Conservation (phyloP, 2,329 filamentous ascomycete genomes). For the Ophiostoma perfectum region DNA sequence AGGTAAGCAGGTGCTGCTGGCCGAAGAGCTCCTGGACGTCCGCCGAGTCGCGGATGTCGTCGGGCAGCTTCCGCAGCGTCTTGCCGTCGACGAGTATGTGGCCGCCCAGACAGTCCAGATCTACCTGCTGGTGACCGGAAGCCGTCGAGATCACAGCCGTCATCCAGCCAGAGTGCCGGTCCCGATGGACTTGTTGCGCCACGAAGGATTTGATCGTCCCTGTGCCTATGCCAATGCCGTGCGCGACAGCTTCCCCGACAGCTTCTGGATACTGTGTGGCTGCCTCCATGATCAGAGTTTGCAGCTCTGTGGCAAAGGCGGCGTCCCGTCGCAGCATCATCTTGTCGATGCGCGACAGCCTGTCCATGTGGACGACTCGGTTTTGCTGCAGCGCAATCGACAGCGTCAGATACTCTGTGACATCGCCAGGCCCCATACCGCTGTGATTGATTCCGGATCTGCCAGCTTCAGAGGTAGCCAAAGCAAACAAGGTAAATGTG, state of each 20-base stretch:
- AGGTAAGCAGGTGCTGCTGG: slow-evolving; percentile 45
- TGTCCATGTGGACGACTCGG: not conserved
- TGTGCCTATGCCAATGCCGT: not conserved
- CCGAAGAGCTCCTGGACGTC: slow-evolving; percentile 50
- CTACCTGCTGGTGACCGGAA: not conserved
- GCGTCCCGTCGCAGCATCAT: not conserved
- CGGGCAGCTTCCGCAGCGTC: slow-evolving; percentile 44
- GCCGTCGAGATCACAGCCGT: not conserved
- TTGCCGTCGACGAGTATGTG: slow-evolving; percentile 36
- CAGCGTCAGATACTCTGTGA: not conserved
- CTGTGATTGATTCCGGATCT: too few relatives aligned
- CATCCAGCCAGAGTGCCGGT: not conserved
- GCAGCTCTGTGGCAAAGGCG: not conserved
- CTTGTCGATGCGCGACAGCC: not conserved
- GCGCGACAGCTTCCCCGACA: not conserved
- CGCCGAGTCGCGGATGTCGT: slow-evolving; percentile 41
- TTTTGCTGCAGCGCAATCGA: not conserved
- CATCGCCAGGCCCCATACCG: not conserved
- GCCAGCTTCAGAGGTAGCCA: not conserved
- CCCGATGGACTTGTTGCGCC: not conserved
- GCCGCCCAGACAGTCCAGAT: slow-evolving; percentile 25
- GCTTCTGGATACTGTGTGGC: not conserved
- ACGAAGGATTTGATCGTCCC: not conserved
- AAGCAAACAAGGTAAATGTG: slow-evolving; percentile 32
- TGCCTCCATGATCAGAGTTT: not conserved